Evolutionary conservation across 768 basidiomycete genomes (phyloP), one percentile per base, ranked within the genome.

Genomic region (Auriscalpium orientale): DNA sequence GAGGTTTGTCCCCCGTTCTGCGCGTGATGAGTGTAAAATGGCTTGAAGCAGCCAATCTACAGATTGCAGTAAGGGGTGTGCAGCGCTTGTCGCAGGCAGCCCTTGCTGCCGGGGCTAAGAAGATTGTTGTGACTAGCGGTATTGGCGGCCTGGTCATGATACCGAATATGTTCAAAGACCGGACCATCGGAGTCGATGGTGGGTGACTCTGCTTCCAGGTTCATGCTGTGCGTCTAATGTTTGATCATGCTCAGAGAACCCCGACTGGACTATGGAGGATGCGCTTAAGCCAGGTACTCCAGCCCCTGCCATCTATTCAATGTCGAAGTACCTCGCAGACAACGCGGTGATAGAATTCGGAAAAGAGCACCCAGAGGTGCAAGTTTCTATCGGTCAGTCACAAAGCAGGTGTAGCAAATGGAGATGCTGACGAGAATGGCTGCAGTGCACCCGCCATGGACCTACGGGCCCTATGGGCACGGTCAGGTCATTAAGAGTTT

Each of bases 241-340:
- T 36, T 37, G n/a, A 28, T 7, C 28, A 28, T 28, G 28, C 15
- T 8, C n/a, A 73, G 73, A 71, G 40, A 74, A 72, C 72, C 66
- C 66, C 16, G 55, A 63, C 9, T 60, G 64, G 2, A 68, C 70
- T 5, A 61, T 59, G 33, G 70, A 73, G 48, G 60, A 67, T 20
- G 67, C 68, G 20, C 47, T 71, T 1, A 53, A 53, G 8, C 60
- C 55, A 15, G 57, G 58, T 28, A 49, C 49, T 28, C 34, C 55
- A 28, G 56, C 64, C 13, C 44, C 66, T 33, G 67, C 70, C 46
- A 62, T 61, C 15, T 79, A 76, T 54, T 43, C 53, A 13, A 69
- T 70, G 3, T 67, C 73, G 8, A 76, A 76, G 61, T 68, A 64
- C 1, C 48, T 64, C 8, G 56, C 65, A 12, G 66, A 67, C 49